These are phyloP conservation scores for Fraxinus baroniana DNA, from an alignment of 305 asterid genomes.

Conservation along the genomic window DNA sequence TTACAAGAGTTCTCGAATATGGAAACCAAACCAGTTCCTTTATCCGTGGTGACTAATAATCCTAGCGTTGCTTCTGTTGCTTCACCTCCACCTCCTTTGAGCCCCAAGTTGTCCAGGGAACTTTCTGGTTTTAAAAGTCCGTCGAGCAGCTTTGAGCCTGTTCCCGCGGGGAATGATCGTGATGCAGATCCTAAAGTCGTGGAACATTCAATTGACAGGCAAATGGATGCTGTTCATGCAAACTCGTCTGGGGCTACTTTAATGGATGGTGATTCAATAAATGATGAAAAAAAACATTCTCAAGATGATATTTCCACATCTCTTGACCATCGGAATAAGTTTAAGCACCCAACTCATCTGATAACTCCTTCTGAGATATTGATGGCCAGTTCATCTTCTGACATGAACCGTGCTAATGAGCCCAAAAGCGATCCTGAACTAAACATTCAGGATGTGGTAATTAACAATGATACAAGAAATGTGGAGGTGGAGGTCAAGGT, in stretches of 20 bases:
- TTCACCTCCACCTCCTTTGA: conserved; percentile 59
- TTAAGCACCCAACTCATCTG: conserved; percentile 89
- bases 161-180: conserved; percentile 41
- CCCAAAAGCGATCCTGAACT: conserved; percentile 50
- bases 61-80: conserved; percentile 56
- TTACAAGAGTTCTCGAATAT: conserved; percentile 40
- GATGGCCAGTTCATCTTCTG: conserved; percentile 72
- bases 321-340: conserved; percentile 53
- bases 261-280: conserved; percentile 47
- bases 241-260: conserved; percentile 59
- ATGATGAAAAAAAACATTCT: conserved; percentile 49
- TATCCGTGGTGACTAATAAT: conserved; percentile 40
- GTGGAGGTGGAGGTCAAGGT: conserved; percentile 67
- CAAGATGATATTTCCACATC: conserved; percentile 57
- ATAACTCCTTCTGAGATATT: conserved; percentile 88
- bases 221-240: conserved; percentile 44
- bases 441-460: conserved; percentile 56
- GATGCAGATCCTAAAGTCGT: conserved; percentile 45
- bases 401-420: conserved; percentile 51
- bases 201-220: conserved; percentile 71
- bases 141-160: conserved; percentile 54
- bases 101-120: conserved; percentile 69
- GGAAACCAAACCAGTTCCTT: conserved; percentile 42
- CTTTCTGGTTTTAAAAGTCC: conserved; percentile 68
- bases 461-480: conserved; percentile 48